Conservation (phyloP, 1,284 basidiomycete genomes). For the Ustilago tritici region DNA sequence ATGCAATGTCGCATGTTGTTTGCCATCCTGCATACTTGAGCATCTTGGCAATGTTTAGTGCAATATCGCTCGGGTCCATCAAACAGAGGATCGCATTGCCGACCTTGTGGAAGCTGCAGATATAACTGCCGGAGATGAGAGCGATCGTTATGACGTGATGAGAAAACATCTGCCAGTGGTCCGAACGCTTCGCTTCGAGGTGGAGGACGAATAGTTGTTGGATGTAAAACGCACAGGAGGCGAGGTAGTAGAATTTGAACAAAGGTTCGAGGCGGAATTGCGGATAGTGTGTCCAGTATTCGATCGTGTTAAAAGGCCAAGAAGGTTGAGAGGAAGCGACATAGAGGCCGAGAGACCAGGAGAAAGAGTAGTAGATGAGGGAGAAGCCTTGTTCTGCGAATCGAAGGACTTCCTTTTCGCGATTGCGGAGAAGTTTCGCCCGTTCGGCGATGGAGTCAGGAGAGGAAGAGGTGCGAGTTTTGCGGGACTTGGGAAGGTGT, state of each 20-base stretch:
- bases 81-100: conserved; percentile 88
- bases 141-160: conserved; percentile 91
- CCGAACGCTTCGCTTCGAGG: conserved; percentile 90
- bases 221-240: conserved; percentile 90
- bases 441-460: conserved; percentile 27
- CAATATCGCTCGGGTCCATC: conserved; percentile 94
- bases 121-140: conserved; percentile 83
- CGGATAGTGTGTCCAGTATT: conserved; percentile 86
- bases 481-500: conserved; percentile 29
- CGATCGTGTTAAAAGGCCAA: conserved; percentile 76
- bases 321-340: conserved; percentile 82
- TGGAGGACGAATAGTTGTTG: conserved; percentile 91
- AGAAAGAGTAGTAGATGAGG: conserved; percentile 81
- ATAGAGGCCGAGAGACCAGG: conserved; percentile 83
- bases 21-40: conserved; percentile 82
- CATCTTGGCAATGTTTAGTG: conserved; percentile 90
- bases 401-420: conserved; percentile 79
- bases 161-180: conserved; percentile 94
- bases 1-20: conserved; percentile 80
- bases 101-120: conserved; percentile 84
- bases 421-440: conserved; percentile 57
- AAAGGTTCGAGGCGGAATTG: conserved; percentile 79
- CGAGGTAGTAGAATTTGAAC: conserved; percentile 74
- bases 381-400: conserved; percentile 97
- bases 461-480: conserved; percentile 8